Evolutionary conservation across 2,329 filamentous ascomycete genomes (phyloP).

Genomic region (Coniochaeta sp.): DNA sequence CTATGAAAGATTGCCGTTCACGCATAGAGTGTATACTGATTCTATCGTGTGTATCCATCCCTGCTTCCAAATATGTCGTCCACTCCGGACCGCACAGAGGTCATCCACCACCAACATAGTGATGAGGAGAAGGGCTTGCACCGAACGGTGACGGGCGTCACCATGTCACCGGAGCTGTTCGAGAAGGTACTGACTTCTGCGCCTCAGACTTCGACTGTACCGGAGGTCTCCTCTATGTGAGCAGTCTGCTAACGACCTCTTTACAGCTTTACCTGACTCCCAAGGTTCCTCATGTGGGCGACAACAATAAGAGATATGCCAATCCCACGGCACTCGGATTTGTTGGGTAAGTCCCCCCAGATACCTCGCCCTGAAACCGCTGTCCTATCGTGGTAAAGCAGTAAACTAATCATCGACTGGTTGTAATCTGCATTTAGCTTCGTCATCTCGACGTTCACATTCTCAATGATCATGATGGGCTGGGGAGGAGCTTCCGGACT

Average conservation of each 20-base stretch:
- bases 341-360: slow-evolving; percentile 19
- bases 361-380: neutral
- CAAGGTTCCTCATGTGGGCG: slow-evolving; percentile 25
- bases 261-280: slow-evolving; percentile 27
- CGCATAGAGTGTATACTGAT: neutral
- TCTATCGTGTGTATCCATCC: neutral
- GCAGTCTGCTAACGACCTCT: neutral
- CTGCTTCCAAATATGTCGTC: neutral
- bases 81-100: neutral
- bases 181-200: slow-evolving; percentile 18
- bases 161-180: slow-evolving; percentile 29
- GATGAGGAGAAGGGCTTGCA: slow-evolving; percentile 26
- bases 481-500: slow-evolving; percentile 26
- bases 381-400: neutral
- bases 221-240: neutral
- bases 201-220: no score
- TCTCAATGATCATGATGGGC: slow-evolving; percentile 27
- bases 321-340: slow-evolving; percentile 29
- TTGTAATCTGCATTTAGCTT: slow-evolving; percentile 16
- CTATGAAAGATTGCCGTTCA: neutral
- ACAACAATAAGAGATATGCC: slow-evolving; percentile 27
- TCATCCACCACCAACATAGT: neutral
- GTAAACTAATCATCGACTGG: neutral
- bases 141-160: slow-evolving; percentile 23
- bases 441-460: slow-evolving; percentile 28